Evolutionary conservation across 352 stramenopile genomes (phyloP).

Genomic region (Blastocystis sp.): DNA sequence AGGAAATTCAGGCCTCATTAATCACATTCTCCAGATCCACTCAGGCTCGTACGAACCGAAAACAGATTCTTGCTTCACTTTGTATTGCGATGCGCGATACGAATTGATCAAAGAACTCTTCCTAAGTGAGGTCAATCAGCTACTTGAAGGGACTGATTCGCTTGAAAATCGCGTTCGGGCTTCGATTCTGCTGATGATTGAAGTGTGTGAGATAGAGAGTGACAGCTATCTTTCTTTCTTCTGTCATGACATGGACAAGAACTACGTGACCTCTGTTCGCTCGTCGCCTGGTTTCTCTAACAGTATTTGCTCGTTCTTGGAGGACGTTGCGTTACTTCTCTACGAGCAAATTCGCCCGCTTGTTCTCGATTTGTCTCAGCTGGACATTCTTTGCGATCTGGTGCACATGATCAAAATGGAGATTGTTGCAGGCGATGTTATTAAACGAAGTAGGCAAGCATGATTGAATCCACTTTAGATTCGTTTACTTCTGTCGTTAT

Average conservation of each 20-base stretch:
- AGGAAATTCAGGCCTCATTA: neutral
- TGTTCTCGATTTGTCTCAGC: neutral
- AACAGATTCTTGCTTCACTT: neutral
- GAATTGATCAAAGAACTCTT: neutral
- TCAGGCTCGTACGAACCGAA: neutral
- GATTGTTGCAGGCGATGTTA: neutral
- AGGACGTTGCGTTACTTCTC: neutral
- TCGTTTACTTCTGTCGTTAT: neutral
- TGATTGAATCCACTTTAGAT: neutral
- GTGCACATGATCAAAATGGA: constrained; percentile 43
- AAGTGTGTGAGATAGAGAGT: neutral
- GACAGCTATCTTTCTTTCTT: neutral
- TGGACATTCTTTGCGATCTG: constrained; percentile 1
- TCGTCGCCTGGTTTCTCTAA: neutral
- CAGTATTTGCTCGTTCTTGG: neutral
- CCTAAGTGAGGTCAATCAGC: neutral
- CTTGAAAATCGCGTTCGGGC: neutral
- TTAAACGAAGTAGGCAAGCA: neutral
- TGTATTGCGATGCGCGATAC: neutral
- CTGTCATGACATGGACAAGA: neutral
- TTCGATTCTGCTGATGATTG: neutral
- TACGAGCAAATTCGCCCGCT: constrained; percentile 13
- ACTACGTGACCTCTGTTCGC: neutral
- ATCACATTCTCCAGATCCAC: constrained; percentile 17
- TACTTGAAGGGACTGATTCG: neutral